Base-by-base conservation (phyloP, 2,329 filamentous ascomycete species). In the Claviceps citrina region DNA sequence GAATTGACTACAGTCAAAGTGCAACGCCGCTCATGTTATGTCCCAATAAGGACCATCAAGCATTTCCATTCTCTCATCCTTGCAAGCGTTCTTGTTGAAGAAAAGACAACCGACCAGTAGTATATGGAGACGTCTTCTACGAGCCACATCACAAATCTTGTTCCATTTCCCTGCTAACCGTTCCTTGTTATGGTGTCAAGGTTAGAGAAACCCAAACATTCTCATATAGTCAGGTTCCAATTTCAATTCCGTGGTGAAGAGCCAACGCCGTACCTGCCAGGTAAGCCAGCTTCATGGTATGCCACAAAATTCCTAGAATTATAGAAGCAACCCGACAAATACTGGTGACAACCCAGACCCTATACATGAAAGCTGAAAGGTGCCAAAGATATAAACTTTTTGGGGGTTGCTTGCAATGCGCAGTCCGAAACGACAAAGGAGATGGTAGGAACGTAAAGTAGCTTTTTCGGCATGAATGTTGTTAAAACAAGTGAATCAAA, bases 401-500 rank as follows among this genome's bases (percentile, higher is more conserved):
- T 15, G 32, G 30, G 20, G 37, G 25, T 31, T 43, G 31, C 19
- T 16, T 35, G 36, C n/a, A 27, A 19, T 36, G 27, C 20, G 20
- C 5, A 22, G 32, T 37, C 31, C 41, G 28, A 25, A 22, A 35
- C 31, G 39, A 43, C 32, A 31, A 38, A 38, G 24, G n/a, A 22
- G 26, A 36, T 33, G 20, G n/a, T 36, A 49, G 45, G 46, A 49
- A 43, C 52, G 51, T 34, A 16, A 7, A 16, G 13, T 12, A 47
- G 47, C 46, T 31, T 39, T 31, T 38, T 41, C 5, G 22, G 30
- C 38, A 22, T 39, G 31, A 31, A 34, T 22, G 16, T 28, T 34
- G 24, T 27, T 47, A 51, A 50, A 55, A 48, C 49, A 51, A 43
- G 41, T 40, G 46, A 51, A 48, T 46, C 42, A 46, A 48, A 52